Conservation (phyloP, 139 green algal genomes). For the Deuterostichococcus epilithicus region DNA sequence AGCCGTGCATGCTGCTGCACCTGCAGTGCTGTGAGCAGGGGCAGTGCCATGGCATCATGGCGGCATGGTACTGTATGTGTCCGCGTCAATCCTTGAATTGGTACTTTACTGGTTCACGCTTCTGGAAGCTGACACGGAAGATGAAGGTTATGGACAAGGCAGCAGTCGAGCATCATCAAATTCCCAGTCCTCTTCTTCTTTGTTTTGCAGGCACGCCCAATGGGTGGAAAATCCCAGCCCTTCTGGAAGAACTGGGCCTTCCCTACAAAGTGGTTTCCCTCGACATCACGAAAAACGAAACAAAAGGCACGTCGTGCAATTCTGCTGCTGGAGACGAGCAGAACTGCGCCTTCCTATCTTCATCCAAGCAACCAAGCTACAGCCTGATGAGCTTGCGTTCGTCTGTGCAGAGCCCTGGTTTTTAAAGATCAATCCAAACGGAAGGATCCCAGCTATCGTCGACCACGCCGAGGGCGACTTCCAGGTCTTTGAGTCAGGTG, state of each 20-base stretch:
- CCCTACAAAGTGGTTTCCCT: conserved; percentile 32
- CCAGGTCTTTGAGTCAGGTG: conserved; percentile 13
- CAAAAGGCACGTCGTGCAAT: too few relatives aligned
- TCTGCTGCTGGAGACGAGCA: too few relatives aligned
- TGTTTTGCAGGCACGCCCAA: background rate
- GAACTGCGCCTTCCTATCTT: too few relatives aligned
- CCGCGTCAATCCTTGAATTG: too few relatives aligned
- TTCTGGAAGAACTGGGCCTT: conserved; percentile 34
- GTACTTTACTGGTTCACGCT: too few relatives aligned
- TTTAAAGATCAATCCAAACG: conserved; percentile 38
- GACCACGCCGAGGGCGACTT: conserved; percentile 11
- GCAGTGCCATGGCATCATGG: too few relatives aligned
- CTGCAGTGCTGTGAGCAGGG: too few relatives aligned
- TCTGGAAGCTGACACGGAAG: too few relatives aligned
- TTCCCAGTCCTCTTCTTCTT: too few relatives aligned
- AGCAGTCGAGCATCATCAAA: background rate
- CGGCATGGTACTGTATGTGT: too few relatives aligned
- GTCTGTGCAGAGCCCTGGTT: conserved; percentile 29
- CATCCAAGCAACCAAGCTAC: conserved; percentile 13
- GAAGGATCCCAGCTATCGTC: background rate
- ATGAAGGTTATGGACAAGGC: too few relatives aligned
- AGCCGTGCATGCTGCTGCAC: too few relatives aligned
- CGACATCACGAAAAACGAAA: conserved; percentile 24
- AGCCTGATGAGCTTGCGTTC: background rate
- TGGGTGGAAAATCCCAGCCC: conserved; percentile 41